These are phyloP conservation scores for Phaeotremella skinneri DNA, from an alignment of 768 basidiomycete genomes.

Conservation along the genomic window DNA sequence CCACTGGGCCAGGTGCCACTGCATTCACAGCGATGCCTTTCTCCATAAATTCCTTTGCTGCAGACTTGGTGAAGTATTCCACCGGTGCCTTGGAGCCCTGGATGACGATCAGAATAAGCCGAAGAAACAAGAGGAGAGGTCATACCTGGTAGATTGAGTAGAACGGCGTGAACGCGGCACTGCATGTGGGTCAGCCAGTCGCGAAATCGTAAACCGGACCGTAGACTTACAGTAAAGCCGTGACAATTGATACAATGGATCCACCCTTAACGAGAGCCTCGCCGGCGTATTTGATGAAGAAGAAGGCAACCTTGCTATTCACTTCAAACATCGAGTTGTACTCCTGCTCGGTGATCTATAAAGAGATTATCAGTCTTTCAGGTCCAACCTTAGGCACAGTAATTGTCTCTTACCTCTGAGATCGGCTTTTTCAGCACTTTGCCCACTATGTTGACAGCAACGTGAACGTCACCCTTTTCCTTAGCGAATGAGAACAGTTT, in stretches of 20 bases:
- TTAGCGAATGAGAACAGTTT: no score
- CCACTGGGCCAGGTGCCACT: no score
- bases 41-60: conserved; percentile 3
- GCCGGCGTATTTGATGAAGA: conserved; percentile 3
- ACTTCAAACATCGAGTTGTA: background rate
- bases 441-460: conserved; percentile 2
- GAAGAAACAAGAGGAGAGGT: no score
- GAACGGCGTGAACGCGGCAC: no score
- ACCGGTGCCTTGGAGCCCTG: conserved; percentile 3
- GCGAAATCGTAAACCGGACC: no score
- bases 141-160: no score
- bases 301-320: background rate
- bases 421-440: conserved; percentile 4
- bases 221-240: no score
- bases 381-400: no score
- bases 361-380: no score
- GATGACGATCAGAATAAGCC: background rate
- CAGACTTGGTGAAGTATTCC: conserved; percentile 2
- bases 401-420: background rate
- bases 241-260: no score
- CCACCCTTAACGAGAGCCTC: background rate
- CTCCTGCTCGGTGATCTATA: background rate
- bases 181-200: no score
- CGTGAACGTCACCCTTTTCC: background rate
- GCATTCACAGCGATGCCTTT: no score